Evolutionary conservation across 345 rosid genomes (phyloP).

Genomic region (Boechera retrofracta): DNA sequence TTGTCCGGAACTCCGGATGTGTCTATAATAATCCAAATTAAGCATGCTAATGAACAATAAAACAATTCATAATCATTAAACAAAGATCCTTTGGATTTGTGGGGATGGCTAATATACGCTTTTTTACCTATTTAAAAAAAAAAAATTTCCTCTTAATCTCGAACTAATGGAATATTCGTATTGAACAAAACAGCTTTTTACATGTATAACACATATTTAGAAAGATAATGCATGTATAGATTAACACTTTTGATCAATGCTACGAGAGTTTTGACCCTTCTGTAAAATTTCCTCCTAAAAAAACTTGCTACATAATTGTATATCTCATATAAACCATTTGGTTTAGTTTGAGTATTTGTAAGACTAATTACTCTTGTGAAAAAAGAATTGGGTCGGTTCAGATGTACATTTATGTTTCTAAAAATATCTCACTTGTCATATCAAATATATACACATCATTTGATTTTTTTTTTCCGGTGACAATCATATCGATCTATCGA

Average conservation of each 20-base stretch:
- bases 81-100: slow-evolving; percentile 42
- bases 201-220: background rate
- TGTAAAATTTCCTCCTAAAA: slow-evolving; percentile 1
- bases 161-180: slow-evolving; percentile 8
- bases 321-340: too few species aligned
- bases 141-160: slow-evolving; percentile 3
- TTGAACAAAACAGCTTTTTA: background rate
- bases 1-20: slow-evolving; percentile 20
- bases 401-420: slow-evolving; percentile 5
- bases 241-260: background rate
- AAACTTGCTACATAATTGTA: too few species aligned
- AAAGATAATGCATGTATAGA: background rate
- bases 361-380: background rate
- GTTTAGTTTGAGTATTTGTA: background rate
- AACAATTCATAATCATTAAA: slow-evolving; percentile 33
- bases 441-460: slow-evolving; percentile 1
- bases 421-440: slow-evolving; percentile 11
- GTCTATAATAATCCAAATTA: slow-evolving; percentile 21
- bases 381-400: background rate
- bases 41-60: slow-evolving; percentile 38
- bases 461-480: background rate
- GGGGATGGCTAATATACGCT: slow-evolving; percentile 33
- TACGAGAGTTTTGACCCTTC: background rate
- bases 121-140: background rate
- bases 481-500: background rate